These are phyloP conservation scores for Chrysochromulina parva DNA, from an alignment of 78 protist genomes.

Conservation along the genomic window DNA sequence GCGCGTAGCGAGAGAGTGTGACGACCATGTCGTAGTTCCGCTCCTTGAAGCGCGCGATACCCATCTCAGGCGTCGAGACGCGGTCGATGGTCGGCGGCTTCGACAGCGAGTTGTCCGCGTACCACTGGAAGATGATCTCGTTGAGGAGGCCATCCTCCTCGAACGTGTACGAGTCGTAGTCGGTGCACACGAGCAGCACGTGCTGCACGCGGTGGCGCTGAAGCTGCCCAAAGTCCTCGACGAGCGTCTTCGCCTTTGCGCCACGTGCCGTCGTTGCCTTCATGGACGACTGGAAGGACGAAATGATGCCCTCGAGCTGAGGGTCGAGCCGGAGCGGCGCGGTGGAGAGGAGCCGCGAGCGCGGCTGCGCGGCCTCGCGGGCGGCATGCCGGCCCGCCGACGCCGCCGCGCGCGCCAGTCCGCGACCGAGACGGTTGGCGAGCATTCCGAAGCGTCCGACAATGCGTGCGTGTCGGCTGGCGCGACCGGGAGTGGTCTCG, in stretches of 20 bases:
- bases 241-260: background rate
- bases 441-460: too few species aligned
- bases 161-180: constrained; percentile 33
- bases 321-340: constrained; percentile 14
- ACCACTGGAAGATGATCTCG: background rate
- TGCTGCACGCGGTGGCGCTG: background rate
- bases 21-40: background rate
- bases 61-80: background rate
- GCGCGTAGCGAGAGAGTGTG: background rate
- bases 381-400: too few species aligned
- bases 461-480: too few species aligned
- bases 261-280: background rate
- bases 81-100: constrained; percentile 30
- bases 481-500: too few species aligned
- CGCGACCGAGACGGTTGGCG: too few species aligned
- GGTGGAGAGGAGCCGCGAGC: too few species aligned
- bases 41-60: background rate
- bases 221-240: background rate
- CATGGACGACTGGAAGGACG: background rate
- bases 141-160: constrained; percentile 23
- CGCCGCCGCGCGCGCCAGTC: too few species aligned
- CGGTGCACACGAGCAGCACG: constrained; percentile 23
- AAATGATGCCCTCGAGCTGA: background rate
- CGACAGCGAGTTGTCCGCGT: background rate
- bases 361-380: too few species aligned